phyloP scores from a whole-genome alignment of 176 grass and related monocot species.

The Eleusine coracana region DNA sequence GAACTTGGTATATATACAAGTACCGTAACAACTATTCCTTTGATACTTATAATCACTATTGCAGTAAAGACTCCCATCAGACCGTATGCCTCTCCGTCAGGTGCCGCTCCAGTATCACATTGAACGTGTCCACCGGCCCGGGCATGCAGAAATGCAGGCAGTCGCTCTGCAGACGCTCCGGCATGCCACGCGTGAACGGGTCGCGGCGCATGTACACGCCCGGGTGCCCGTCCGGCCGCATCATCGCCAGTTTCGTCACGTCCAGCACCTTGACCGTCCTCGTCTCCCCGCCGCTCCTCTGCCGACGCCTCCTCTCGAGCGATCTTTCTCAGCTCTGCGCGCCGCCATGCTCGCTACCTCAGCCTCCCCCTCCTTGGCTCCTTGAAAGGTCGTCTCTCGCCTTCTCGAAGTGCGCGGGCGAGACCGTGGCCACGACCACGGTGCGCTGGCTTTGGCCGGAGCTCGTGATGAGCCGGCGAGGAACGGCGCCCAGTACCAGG shows the following conservation, averaged over 20 bases:
- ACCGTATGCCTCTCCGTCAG: neutral
- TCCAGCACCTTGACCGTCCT: conserved; percentile 56
- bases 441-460: neutral
- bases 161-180: conserved; percentile 42
- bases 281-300: neutral
- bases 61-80: too few species aligned
- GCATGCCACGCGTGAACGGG: conserved; percentile 44
- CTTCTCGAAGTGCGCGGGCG: conserved; percentile 70
- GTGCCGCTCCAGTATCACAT: conserved; percentile 59
- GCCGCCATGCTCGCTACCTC: conserved; percentile 32
- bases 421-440: conserved; percentile 59
- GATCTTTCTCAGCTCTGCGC: conserved; percentile 42
- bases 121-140: conserved; percentile 66
- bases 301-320: conserved; percentile 43
- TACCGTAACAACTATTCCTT: too few species aligned
- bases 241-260: conserved; percentile 65
- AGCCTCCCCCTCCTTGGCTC: conserved; percentile 53
- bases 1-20: too few species aligned
- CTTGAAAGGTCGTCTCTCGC: conserved; percentile 24
- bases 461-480: conserved; percentile 24
- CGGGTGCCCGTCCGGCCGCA: conserved; percentile 72
- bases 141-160: conserved; percentile 81
- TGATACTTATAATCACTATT: too few species aligned
- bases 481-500: conserved; percentile 56
- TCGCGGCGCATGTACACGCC: conserved; percentile 58